Conservation (phyloP, 805 yeast species). For the Diddensiella santjacobensis region DNA sequence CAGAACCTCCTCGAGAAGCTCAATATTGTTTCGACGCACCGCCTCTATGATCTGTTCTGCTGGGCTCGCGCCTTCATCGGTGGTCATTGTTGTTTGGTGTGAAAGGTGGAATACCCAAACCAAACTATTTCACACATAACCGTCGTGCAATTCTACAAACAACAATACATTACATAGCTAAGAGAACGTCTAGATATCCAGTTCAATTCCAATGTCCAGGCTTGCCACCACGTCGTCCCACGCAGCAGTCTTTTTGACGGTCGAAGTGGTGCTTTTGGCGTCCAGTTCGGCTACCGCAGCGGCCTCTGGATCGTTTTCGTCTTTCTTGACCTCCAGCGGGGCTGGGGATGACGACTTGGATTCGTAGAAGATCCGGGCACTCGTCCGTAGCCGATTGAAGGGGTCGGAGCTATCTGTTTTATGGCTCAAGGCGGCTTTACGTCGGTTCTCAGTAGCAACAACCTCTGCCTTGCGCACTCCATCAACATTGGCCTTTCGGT, state of each 20-base stretch:
- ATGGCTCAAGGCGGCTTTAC: conserved; percentile 32
- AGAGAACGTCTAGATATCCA: conserved; percentile 26
- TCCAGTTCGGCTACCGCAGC: neutral
- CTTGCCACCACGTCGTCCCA: conserved; percentile 38
- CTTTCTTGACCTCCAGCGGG: conserved; percentile 42
- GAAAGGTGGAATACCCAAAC: neutral
- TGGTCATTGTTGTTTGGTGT: conserved; percentile 8
- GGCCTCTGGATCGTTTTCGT: conserved; percentile 35
- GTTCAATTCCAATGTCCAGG: conserved; percentile 36
- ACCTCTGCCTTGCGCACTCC: conserved; percentile 77
- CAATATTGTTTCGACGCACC: conserved; percentile 82
- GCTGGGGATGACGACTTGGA: conserved; percentile 42
- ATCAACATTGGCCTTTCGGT: conserved; percentile 74
- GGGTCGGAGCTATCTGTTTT: conserved; percentile 58
- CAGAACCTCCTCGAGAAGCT: conserved; percentile 58
- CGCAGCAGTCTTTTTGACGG: conserved; percentile 19
- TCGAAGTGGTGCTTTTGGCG: neutral
- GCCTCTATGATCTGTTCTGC: conserved; percentile 81
- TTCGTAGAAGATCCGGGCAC: conserved; percentile 72
- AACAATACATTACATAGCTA: neutral
- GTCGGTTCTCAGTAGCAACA: conserved; percentile 54
- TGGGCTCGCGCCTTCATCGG: conserved; percentile 65
- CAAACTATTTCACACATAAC: neutral
- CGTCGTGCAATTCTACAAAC: neutral
- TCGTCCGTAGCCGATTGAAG: conserved; percentile 83